Evolutionary conservation across 768 basidiomycete genomes (phyloP).

Genomic region (Leccinum disarticulatum): DNA sequence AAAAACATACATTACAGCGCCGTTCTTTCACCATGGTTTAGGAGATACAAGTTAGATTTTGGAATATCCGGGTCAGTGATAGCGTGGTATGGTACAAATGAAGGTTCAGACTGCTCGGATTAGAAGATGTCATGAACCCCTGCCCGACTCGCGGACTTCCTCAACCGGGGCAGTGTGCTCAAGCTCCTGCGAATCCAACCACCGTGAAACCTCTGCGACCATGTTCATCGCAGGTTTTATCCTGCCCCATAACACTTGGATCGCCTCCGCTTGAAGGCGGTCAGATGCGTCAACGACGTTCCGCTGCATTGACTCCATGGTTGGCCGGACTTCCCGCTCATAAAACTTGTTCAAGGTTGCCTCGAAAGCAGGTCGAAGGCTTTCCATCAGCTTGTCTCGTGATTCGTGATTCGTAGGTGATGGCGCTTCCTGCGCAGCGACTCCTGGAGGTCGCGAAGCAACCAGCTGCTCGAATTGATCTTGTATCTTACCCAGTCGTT

Average conservation of each 20-base stretch:
- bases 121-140: constrained; percentile 2
- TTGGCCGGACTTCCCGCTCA: constrained; percentile 21
- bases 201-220: constrained; percentile 30
- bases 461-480: constrained; percentile 18
- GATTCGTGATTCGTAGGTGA: neutral
- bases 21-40: constrained; percentile 21
- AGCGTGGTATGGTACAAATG: constrained; percentile 16
- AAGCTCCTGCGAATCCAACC: constrained; percentile 32
- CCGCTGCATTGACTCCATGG: constrained; percentile 14
- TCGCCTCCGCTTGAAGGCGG: constrained; percentile 23
- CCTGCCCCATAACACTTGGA: constrained; percentile 26
- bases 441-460: constrained; percentile 6
- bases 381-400: constrained; percentile 19
- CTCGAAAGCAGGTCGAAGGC: constrained; percentile 21
- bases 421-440: neutral
- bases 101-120: constrained; percentile 13
- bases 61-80: too few species aligned
- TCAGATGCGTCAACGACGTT: constrained; percentile 14
- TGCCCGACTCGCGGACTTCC: neutral
- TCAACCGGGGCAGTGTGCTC: constrained; percentile 19
- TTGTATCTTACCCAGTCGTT: constrained; percentile 17
- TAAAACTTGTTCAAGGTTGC: constrained; percentile 24
- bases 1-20: constrained; percentile 32
- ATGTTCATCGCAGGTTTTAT: constrained; percentile 34
- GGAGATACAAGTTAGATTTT: neutral